Evolutionary conservation across 768 basidiomycete species (phyloP), one percentile per base, ranked within the genome.

Genomic region (Boletus vinaceobasis): DNA sequence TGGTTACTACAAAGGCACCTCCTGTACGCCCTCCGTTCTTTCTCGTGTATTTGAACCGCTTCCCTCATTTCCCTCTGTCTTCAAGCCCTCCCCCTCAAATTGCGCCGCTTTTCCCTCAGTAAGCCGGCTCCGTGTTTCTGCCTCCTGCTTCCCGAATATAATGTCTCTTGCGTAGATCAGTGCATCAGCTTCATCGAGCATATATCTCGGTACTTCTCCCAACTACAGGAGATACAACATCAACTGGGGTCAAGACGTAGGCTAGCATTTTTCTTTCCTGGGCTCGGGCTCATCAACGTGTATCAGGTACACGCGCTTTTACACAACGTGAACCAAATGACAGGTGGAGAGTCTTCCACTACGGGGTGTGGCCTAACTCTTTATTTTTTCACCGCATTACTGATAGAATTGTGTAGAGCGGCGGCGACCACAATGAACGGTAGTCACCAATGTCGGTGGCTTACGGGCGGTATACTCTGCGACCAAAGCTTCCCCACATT

Each of bases 231-330:
- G n/a, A 49, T 56, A 29, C 43, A 59, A 52, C 23, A 0, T 0
- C 3, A 0, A 35, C 17, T 65, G 60, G 63, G 49, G 50, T 6
- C 17, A 6, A 13, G 48, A 33, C 3, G 63, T 65, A 43, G 9
- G 36, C 4, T 27, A 46, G 11, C 0, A 4, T 6, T 29, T 7
- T 7, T 11, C n/a, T 8, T 13, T 17, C 9, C 13, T 9, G 21
- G 5, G 5, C 17, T 35, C 9, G 9, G 0, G 32, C 40, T 59
- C n/a, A 59, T 19, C 2, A 10, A 2, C 14, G 14, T n/a, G 36
- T 27, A 61, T 59, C 39, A 64, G 0, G 14, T 23, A 23, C 35
- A 55, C n/a, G 7, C 7, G 5, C 7, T 61, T 1, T 2, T 58
- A 17, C 21, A 40, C 6, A 0, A 31, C 17, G 38, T 10, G 7